Conservation (phyloP, 2,329 filamentous ascomycete species). For the Didymella glomerata region DNA sequence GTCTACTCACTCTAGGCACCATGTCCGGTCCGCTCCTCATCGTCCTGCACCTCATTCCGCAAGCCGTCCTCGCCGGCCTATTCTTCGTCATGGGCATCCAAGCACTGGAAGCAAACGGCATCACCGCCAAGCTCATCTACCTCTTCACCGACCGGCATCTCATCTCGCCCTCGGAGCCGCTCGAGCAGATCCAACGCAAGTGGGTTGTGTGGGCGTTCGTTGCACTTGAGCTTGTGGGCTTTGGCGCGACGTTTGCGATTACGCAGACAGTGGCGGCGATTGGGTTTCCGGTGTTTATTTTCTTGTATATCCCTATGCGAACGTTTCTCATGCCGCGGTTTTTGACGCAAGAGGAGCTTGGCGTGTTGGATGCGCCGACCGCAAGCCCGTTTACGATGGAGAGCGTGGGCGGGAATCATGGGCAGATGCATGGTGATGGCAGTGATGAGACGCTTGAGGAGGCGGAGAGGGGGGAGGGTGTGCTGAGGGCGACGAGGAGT, state of each 20-base stretch:
- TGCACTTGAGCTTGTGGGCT: slow-evolving; percentile 60
- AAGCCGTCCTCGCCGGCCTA: slow-evolving; percentile 63
- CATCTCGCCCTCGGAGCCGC: slow-evolving; percentile 58
- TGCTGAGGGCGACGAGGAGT: neutral
- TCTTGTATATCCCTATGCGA: slow-evolving; percentile 63
- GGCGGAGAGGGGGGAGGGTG: slow-evolving; percentile 36
- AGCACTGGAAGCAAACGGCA: slow-evolving; percentile 62
- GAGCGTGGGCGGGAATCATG: slow-evolving; percentile 60
- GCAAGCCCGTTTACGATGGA: slow-evolving; percentile 63
- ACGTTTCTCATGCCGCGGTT: slow-evolving; percentile 60
- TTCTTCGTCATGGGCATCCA: slow-evolving; percentile 67
- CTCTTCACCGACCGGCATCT: slow-evolving; percentile 59
- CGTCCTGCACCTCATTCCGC: slow-evolving; percentile 63
- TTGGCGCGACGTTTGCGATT: slow-evolving; percentile 64
- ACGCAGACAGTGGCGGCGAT: slow-evolving; percentile 68
- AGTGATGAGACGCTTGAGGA: slow-evolving; percentile 32
- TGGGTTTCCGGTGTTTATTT: slow-evolving; percentile 66
- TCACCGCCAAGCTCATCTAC: slow-evolving; percentile 61
- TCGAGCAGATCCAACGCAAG: slow-evolving; percentile 55
- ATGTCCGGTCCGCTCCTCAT: slow-evolving; percentile 65
- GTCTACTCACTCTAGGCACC: slow-evolving; percentile 62
- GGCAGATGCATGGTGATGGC: slow-evolving; percentile 25
- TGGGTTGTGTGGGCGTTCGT: slow-evolving; percentile 61
- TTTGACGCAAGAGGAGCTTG: slow-evolving; percentile 60
- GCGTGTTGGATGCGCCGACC: slow-evolving; percentile 62